A percentile compares a stretch with the other conserved stretches of the same genome.
phyloP scores from a whole-genome alignment of 2,329 filamentous ascomycete species.

The Nannizzia gypsea region DNA sequence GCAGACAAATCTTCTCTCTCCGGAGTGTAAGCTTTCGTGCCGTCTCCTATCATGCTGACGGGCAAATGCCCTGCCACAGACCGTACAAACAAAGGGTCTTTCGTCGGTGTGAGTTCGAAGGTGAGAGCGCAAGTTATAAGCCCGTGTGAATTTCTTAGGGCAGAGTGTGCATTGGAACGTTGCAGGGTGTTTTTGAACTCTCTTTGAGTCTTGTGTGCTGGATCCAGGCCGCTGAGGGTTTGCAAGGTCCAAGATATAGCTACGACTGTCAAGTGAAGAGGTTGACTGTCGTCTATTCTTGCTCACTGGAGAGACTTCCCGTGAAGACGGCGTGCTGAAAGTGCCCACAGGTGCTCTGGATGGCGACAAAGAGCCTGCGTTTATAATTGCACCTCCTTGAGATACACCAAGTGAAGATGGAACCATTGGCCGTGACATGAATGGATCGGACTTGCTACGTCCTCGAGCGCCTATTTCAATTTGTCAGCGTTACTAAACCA shows the following conservation, averaged over 20 bases:
- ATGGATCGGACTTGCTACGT: slow-evolving; percentile 50
- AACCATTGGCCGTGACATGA: slow-evolving; percentile 28
- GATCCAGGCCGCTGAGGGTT: slow-evolving; percentile 71
- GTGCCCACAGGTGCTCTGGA: slow-evolving; percentile 24
- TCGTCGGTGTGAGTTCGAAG: slow-evolving; percentile 94
- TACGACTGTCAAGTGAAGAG: slow-evolving; percentile 45
- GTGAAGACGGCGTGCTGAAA: slow-evolving; percentile 32
- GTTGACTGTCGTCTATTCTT: slow-evolving; percentile 35
- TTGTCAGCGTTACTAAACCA: slow-evolving; percentile 11
- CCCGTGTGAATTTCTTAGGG: slow-evolving; percentile 89
- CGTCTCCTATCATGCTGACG: slow-evolving; percentile 95
- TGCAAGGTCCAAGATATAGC: slow-evolving; percentile 80
- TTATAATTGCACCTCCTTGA: slow-evolving; percentile 17
- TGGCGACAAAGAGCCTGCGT: slow-evolving; percentile 35
- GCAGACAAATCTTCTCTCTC: slow-evolving; percentile 98
- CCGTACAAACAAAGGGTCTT: slow-evolving; percentile 89
- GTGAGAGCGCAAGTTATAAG: slow-evolving; percentile 93
- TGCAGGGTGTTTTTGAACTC: slow-evolving; percentile 93
- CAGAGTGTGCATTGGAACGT: slow-evolving; percentile 92
- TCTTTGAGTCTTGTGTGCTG: slow-evolving; percentile 52
- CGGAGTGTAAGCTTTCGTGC: slow-evolving; percentile 89
- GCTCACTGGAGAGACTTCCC: slow-evolving; percentile 34
- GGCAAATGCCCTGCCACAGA: slow-evolving; percentile 94
- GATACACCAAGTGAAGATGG: slow-evolving; percentile 23
- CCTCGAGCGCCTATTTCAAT: slow-evolving; percentile 37